These are phyloP conservation scores for Entelexis sorbosivorans DNA, from an alignment of 1,139 yeast genomes.

Conservation along the genomic window DNA sequence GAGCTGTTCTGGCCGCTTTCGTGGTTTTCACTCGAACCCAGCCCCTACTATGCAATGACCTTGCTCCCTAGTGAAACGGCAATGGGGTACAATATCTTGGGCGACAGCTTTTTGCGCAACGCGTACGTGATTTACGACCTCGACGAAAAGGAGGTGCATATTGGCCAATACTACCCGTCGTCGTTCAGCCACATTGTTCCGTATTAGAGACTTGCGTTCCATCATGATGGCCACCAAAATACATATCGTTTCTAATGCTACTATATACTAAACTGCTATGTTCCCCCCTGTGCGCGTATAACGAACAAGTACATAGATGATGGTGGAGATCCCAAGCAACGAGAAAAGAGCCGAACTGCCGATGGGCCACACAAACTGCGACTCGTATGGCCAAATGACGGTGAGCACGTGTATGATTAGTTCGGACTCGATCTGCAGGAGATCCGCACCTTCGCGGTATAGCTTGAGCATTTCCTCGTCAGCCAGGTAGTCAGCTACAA, in stretches of 20 bases:
- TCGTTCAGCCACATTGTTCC: conserved; percentile 12
- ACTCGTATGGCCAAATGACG: conserved; percentile 17
- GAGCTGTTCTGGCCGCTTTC: conserved; percentile 30
- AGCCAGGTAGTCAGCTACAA: conserved; percentile 18
- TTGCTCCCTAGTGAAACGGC: conserved; percentile 25
- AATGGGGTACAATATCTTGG: conserved; percentile 34
- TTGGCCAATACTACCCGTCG: conserved; percentile 42
- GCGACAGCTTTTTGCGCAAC: conserved; percentile 58
- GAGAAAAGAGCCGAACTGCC: conserved; percentile 14
- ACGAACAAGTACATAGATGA: conserved; percentile 3
- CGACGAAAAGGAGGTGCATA: conserved; percentile 38
- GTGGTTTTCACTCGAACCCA: conserved; percentile 24
- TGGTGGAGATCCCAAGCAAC: conserved; percentile 13
- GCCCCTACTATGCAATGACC: conserved; percentile 27
- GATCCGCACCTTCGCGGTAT: conserved; percentile 18
- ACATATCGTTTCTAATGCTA: not conserved
- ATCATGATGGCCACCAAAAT: not conserved
- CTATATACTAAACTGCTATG: not conserved
- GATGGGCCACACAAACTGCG: conserved; percentile 17
- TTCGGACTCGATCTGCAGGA: conserved; percentile 16
- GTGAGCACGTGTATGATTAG: conserved; percentile 17
- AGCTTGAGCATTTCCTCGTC: conserved; percentile 20
- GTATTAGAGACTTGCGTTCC: not conserved
- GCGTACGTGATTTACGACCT: conserved; percentile 67
- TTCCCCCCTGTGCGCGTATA: not conserved